Evolutionary conservation across 2,329 filamentous ascomycete species (phyloP).

Genomic region (Aspergillus brunneoviolaceus): DNA sequence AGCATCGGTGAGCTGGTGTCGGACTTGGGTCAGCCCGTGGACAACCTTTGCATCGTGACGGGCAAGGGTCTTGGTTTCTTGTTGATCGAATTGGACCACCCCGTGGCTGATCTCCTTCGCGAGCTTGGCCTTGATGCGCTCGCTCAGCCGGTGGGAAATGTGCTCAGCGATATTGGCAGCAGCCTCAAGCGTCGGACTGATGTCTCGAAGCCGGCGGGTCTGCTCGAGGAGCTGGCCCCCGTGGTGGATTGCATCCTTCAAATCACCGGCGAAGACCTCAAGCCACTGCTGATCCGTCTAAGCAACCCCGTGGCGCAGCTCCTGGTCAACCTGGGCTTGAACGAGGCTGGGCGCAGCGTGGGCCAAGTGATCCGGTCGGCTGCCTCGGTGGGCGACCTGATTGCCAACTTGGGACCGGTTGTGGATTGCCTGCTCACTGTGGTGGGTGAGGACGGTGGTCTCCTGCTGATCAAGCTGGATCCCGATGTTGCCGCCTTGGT

Average conservation of each 20-base stretch:
- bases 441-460: conserved; percentile 20
- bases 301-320: conserved; percentile 18
- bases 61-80: conserved; percentile 17
- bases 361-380: conserved; percentile 21
- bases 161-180: conserved; percentile 14
- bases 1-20: conserved; percentile 28
- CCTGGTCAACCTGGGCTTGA: conserved; percentile 19
- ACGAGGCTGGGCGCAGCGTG: conserved; percentile 14
- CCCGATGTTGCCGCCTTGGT: conserved; percentile 22
- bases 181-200: conserved; percentile 12
- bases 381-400: conserved; percentile 19
- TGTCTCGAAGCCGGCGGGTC: conserved; percentile 3
- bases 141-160: conserved; percentile 15
- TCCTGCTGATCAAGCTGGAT: conserved; percentile 25
- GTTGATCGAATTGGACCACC: conserved; percentile 11
- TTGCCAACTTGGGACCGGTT: conserved; percentile 19
- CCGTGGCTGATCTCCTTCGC: conserved; percentile 12
- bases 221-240: conserved; percentile 13
- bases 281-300: conserved; percentile 23
- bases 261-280: conserved; percentile 10
- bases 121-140: conserved; percentile 12
- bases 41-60: conserved; percentile 23
- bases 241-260: conserved; percentile 13
- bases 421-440: conserved; percentile 26
- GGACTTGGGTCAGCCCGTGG: conserved; percentile 20